Conservation (phyloP, 164 flowering plant genomes). For the Macadamia tetraphylla region DNA sequence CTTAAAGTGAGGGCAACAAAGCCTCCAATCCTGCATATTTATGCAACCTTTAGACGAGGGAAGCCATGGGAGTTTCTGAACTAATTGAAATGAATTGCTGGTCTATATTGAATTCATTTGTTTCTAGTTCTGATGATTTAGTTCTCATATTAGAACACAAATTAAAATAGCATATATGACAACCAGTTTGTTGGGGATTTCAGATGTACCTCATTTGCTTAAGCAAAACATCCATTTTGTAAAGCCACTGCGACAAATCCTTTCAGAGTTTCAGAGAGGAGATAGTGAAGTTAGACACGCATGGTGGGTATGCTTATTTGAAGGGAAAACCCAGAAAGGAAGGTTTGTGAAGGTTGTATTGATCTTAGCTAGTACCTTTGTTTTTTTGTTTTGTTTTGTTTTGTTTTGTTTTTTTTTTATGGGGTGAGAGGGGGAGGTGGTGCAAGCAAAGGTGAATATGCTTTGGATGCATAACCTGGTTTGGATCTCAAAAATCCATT, state of each 20-base stretch:
- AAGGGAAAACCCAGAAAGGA: conserved; percentile 8
- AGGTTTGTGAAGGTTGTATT: conserved; percentile 10
- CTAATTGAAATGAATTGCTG: too few species aligned
- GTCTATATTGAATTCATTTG: too few species aligned
- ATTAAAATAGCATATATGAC: too few species aligned
- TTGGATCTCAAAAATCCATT: conserved; percentile 5
- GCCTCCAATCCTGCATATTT: too few species aligned
- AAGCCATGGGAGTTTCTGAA: too few species aligned
- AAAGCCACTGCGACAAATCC: background rate
- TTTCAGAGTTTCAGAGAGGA: background rate
- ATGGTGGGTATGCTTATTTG: conserved; percentile 10
- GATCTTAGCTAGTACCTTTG: background rate
- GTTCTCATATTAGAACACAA: too few species aligned
- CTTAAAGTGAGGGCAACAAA: too few species aligned
- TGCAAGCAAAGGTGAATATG: conserved; percentile 27
- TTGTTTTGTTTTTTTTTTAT: too few species aligned
- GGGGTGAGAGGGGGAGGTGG: conserved; percentile 12
- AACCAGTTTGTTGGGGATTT: too few species aligned
- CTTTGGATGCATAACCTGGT: conserved; percentile 25
- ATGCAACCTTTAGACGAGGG: too few species aligned
- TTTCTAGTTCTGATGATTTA: too few species aligned
- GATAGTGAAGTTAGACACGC: background rate
- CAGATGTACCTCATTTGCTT: conserved; percentile 34
- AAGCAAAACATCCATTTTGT: conserved; percentile 19
- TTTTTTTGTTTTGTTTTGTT: too few species aligned